A percentile compares a stretch with the other conserved stretches of the same genome.
These are phyloP conservation scores for Leccinum variicolor DNA, from an alignment of 768 basidiomycete species.

Conservation along the genomic window DNA sequence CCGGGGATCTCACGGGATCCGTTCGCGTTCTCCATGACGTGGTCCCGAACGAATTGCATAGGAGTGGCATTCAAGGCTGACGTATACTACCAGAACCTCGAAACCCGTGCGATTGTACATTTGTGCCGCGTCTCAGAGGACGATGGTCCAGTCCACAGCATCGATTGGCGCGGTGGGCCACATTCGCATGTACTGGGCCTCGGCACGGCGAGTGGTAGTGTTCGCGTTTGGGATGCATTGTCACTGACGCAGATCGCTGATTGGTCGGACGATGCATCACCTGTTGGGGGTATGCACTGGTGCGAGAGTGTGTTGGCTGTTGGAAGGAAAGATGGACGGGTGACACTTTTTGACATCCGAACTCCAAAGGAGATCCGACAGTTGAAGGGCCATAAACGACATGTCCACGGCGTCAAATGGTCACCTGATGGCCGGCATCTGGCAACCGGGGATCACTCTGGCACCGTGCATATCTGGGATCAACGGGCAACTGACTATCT, in stretches of 20 bases:
- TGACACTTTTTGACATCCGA: constrained; percentile 38
- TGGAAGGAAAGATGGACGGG: constrained; percentile 37
- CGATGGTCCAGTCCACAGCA: constrained; percentile 40
- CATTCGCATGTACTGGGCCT: constrained; percentile 45
- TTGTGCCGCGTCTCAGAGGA: constrained; percentile 40
- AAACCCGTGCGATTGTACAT: constrained; percentile 49
- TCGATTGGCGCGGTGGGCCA: constrained; percentile 49
- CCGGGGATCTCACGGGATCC: constrained; percentile 55
- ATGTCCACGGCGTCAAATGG: constrained; percentile 41
- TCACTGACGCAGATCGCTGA: constrained; percentile 23
- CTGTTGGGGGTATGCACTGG: constrained; percentile 43
- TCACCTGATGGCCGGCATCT: constrained; percentile 38
- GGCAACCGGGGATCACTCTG: constrained; percentile 40
- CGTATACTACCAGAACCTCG: constrained; percentile 61
- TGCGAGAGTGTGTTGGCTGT: constrained; percentile 35
- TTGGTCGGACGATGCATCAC: constrained; percentile 35
- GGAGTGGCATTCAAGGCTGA: constrained; percentile 59
- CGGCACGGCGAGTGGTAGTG: constrained; percentile 47
- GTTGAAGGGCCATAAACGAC: constrained; percentile 31
- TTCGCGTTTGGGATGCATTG: constrained; percentile 55
- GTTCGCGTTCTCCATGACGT: constrained; percentile 57
- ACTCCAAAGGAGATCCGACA: constrained; percentile 24
- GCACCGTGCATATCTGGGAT: constrained; percentile 45
- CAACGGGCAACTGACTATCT: constrained; percentile 33
- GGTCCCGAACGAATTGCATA: constrained; percentile 58